phyloP scores from a whole-genome alignment of 2,329 filamentous ascomycete genomes.

The Colletotrichum horii region DNA sequence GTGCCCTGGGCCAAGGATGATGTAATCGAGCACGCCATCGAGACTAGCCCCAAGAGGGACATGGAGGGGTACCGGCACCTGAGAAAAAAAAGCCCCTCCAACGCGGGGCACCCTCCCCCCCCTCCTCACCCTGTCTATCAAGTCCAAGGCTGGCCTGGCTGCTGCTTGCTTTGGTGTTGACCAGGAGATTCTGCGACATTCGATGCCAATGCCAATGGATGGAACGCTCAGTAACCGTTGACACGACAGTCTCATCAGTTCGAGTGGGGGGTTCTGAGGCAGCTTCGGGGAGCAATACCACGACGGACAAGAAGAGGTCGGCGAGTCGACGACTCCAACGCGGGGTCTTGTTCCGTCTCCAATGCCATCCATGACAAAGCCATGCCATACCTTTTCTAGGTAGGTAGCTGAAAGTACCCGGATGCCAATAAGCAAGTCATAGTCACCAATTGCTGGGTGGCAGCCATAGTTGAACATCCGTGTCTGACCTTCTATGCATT shows the following conservation, averaged over 20 bases:
- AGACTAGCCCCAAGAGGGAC: not conserved
- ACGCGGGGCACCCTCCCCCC: not conserved
- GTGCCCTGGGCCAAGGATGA: slow-evolving; percentile 20
- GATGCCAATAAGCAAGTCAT: not conserved
- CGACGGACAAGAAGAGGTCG: not conserved
- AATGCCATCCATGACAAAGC: not conserved
- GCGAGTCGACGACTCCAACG: not conserved
- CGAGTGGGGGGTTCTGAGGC: not conserved
- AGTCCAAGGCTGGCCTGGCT: not conserved
- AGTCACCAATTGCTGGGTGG: not conserved
- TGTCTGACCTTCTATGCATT: not conserved
- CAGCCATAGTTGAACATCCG: not conserved
- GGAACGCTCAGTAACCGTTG: not conserved
- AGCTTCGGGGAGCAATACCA: not conserved
- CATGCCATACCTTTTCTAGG: not conserved
- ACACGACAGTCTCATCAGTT: not conserved
- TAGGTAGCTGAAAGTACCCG: not conserved
- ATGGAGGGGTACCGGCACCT: slow-evolving; percentile 19
- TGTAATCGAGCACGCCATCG: slow-evolving; percentile 23
- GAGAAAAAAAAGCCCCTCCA: slow-evolving; percentile 15
- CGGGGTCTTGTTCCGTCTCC: not conserved
- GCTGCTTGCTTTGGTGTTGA: not conserved
- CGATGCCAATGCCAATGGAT: not conserved
- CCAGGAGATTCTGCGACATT: slow-evolving; percentile 6
- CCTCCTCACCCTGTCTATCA: not conserved